Conservation (phyloP, 1,284 basidiomycete genomes). For the Termitomyces sp. region DNA sequence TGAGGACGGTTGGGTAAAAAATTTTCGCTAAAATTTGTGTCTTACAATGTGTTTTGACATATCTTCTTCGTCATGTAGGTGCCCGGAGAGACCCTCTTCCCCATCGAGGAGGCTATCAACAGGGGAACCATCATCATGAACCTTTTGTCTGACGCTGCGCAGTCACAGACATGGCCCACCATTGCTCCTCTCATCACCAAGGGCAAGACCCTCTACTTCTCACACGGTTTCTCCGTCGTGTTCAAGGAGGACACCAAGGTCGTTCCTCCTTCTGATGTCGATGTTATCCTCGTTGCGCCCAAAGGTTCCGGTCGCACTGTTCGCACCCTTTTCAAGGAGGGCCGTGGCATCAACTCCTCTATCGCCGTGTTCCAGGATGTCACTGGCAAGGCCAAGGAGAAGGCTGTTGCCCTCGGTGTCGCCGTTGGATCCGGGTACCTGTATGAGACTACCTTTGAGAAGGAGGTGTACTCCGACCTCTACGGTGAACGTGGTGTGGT, state of each 20-base stretch:
- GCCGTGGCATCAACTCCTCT: conserved; percentile 93
- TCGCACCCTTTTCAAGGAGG: conserved; percentile 99
- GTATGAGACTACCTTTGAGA: conserved; percentile 99
- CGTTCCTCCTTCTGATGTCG: conserved; percentile 87
- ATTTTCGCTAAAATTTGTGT: conserved; percentile 18
- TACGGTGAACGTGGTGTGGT: conserved; percentile 99
- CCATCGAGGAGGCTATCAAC: conserved; percentile 96
- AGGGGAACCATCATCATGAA: conserved; percentile 99
- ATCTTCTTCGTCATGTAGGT: conserved; percentile 44
- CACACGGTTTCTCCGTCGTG: conserved; percentile 98
- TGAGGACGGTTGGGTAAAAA: conserved; percentile 98
- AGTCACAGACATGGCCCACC: conserved; percentile 90
- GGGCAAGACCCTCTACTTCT: conserved; percentile 99
- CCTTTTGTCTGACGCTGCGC: conserved; percentile 96
- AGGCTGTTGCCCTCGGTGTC: conserved; percentile 92
- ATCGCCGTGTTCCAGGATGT: conserved; percentile 92
- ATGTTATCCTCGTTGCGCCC: conserved; percentile 98
- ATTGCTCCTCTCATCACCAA: conserved; percentile 93
- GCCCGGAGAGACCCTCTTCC: conserved; percentile 96
- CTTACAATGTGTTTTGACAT: neutral
- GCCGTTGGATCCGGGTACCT: conserved; percentile 95
- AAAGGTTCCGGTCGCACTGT: conserved; percentile 99
- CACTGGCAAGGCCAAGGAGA: conserved; percentile 96
- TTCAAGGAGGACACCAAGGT: conserved; percentile 98
- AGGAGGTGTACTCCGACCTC: conserved; percentile 99